These are phyloP conservation scores for Phyllosticta paracitricarpa DNA, from an alignment of 2,329 filamentous ascomycete species.

Conservation along the genomic window DNA sequence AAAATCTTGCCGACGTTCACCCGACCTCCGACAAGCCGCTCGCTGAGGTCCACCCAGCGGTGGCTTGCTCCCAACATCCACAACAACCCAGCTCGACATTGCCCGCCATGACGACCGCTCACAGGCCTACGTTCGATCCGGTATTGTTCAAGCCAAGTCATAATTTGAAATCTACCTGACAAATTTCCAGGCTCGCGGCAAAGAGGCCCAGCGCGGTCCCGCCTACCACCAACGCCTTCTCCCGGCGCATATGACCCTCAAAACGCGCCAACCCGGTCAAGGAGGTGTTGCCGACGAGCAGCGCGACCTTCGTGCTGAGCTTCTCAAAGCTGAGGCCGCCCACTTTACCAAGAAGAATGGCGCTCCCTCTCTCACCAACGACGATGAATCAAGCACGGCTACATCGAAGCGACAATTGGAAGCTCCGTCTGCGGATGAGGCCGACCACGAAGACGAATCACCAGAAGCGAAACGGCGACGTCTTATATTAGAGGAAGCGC, in stretches of 20 bases:
- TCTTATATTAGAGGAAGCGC: conserved; percentile 70
- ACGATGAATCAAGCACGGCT: conserved; percentile 30
- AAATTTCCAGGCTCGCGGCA: conserved; percentile 63
- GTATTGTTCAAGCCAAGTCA: conserved; percentile 37
- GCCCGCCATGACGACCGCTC: conserved; percentile 43
- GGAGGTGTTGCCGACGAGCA: conserved; percentile 67
- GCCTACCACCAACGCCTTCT: conserved; percentile 95
- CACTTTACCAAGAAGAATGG: conserved; percentile 81
- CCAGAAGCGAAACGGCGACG: conserved; percentile 72
- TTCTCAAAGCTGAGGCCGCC: conserved; percentile 76
- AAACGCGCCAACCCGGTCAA: conserved; percentile 80
- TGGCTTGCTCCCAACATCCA: too few species aligned
- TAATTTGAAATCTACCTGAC: conserved; percentile 17
- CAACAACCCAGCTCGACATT: not conserved
- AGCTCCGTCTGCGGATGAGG: conserved; percentile 18
- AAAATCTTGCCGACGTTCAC: not conserved
- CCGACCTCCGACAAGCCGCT: not conserved
- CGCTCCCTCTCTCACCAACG: conserved; percentile 40
- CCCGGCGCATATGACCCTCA: conserved; percentile 86
- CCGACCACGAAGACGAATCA: conserved; percentile 49
- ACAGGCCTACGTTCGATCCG: conserved; percentile 92
- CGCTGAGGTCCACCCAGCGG: not conserved
- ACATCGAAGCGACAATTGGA: conserved; percentile 47
- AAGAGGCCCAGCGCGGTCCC: conserved; percentile 85
- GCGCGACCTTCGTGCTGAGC: conserved; percentile 80